Evolutionary conservation across 1,139 yeast genomes (phyloP).

Genomic region (Kurtzmaniella natalensis): DNA sequence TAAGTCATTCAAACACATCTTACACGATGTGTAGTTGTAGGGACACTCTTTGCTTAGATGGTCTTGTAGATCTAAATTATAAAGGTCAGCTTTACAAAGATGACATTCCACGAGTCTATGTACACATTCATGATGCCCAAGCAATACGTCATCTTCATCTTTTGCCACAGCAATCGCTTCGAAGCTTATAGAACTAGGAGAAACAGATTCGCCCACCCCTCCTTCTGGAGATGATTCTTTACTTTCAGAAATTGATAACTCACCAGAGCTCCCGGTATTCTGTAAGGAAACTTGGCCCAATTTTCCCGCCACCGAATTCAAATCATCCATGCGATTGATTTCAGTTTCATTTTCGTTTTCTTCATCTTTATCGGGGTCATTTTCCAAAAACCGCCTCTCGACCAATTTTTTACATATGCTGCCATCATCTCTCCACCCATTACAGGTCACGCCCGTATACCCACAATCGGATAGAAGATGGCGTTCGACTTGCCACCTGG

Average conservation of each 20-base stretch:
- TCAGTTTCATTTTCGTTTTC: constrained; percentile 5
- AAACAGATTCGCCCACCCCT: no score
- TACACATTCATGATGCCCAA: constrained; percentile 20
- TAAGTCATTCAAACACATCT: constrained; percentile 37
- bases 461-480: constrained; percentile 51
- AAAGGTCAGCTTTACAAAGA: constrained; percentile 34
- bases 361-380: constrained; percentile 4
- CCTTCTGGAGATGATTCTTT: no score
- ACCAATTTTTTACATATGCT: constrained; percentile 10
- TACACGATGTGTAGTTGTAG: constrained; percentile 36
- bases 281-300: no score
- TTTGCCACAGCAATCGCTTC: no score
- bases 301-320: no score
- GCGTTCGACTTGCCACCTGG: constrained; percentile 55
- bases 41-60: constrained; percentile 41
- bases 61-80: constrained; percentile 22
- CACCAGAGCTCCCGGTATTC: constrained; percentile 6
- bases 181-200: no score
- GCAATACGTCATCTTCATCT: no score
- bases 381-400: constrained; percentile 8
- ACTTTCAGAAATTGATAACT: neutral
- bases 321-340: constrained; percentile 3
- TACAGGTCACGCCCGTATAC: constrained; percentile 47
- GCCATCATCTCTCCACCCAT: constrained; percentile 18
- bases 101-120: constrained; percentile 36